Evolutionary conservation across 192 early-diverging fungal genomes (phyloP).

Genomic region (Entophlyctis luteolus): DNA sequence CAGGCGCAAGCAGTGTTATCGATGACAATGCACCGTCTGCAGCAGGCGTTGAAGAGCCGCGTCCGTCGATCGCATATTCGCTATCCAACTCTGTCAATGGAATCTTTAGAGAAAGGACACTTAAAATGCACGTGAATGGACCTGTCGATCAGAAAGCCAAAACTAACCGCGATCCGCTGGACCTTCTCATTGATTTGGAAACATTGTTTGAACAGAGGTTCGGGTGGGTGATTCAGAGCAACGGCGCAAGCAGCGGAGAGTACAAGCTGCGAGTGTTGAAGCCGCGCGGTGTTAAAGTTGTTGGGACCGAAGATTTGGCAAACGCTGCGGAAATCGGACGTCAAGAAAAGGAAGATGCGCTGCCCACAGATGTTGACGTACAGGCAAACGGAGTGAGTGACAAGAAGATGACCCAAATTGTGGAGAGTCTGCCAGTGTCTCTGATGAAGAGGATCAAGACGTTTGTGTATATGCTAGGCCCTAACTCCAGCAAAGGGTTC

Average conservation of each 20-base stretch:
- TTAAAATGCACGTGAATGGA: conserved; percentile 14
- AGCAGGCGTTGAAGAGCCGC: neutral
- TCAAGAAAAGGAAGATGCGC: too few relatives aligned
- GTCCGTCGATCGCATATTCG: conserved; percentile 1
- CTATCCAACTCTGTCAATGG: conserved; percentile 16
- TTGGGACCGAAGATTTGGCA: neutral
- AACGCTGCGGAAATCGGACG: neutral
- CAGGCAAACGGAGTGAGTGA: too few relatives aligned
- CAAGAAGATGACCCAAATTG: conserved; percentile 16
- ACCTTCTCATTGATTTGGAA: conserved; percentile 16
- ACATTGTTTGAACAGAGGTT: conserved; percentile 5
- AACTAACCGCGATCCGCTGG: conserved; percentile 11
- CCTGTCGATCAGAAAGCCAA: conserved; percentile 21
- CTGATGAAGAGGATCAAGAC: conserved; percentile 10
- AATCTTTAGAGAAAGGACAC: neutral
- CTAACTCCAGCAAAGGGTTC: conserved; percentile 20
- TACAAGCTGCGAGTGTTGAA: conserved; percentile 21
- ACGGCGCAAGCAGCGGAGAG: conserved; percentile 1
- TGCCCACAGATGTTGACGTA: neutral
- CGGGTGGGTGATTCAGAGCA: conserved; percentile 22
- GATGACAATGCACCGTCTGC: neutral
- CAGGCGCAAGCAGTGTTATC: neutral
- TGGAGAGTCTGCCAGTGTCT: conserved; percentile 19
- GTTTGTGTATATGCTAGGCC: conserved; percentile 13
- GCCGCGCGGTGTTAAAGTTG: conserved; percentile 16